Conservation (phyloP, 257 asterid species). For the Nyctanthes arbortristis region DNA sequence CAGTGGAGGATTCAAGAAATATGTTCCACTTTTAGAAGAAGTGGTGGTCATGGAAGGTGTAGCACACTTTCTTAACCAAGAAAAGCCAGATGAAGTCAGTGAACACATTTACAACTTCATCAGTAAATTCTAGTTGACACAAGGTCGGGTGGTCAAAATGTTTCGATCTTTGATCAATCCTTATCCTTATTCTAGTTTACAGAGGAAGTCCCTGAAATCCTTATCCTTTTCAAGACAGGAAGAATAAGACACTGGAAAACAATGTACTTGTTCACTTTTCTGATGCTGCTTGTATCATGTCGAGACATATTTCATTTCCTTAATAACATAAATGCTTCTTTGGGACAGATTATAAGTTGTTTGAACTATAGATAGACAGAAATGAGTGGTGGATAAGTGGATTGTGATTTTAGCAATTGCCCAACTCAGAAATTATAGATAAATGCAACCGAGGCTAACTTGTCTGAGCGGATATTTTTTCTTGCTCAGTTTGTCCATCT, state of each 20-base stretch:
- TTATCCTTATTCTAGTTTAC: too few relatives aligned
- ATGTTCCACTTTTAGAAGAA: conserved; percentile 38
- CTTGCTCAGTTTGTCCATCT: conserved; percentile 45
- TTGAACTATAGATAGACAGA: too few relatives aligned
- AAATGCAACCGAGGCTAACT: conserved; percentile 33
- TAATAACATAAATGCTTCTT: too few relatives aligned
- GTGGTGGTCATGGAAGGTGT: conserved; percentile 46
- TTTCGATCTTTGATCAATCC: too few relatives aligned
- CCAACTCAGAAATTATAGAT: too few relatives aligned
- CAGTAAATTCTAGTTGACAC: conserved; percentile 10
- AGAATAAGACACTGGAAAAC: too few relatives aligned
- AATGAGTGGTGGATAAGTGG: too few relatives aligned
- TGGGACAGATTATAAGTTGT: too few relatives aligned
- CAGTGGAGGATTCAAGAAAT: conserved; percentile 33
- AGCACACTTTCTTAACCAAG: conserved; percentile 44
- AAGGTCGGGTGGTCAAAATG: not conserved
- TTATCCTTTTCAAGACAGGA: too few relatives aligned
- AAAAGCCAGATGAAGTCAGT: conserved; percentile 33
- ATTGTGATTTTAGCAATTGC: too few relatives aligned
- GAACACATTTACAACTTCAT: conserved; percentile 32
- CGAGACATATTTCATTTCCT: not conserved
- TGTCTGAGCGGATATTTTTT: conserved; percentile 44
- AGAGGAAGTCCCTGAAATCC: too few relatives aligned
- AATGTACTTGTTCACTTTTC: not conserved
- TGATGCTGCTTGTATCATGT: not conserved